These are phyloP conservation scores for Rhipidocladum racemiflorum DNA, from an alignment of 176 grass and related monocot genomes.

Conservation along the genomic window DNA sequence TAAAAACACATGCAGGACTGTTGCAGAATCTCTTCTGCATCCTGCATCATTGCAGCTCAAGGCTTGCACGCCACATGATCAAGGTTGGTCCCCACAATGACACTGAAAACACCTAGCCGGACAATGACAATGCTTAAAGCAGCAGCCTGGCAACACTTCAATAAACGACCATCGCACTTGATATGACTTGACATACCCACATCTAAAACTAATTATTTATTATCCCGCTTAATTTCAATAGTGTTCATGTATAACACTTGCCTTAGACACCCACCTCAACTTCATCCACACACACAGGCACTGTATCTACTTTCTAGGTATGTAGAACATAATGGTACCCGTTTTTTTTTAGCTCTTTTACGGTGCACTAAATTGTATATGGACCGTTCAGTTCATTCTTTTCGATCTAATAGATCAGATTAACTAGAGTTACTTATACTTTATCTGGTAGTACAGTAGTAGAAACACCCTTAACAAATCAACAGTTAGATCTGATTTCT, in stretches of 20 bases:
- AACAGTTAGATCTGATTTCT: too few species aligned
- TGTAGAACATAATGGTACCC: background rate
- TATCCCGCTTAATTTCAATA: background rate
- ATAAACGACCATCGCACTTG: background rate
- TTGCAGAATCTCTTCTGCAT: background rate
- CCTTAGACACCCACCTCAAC: background rate
- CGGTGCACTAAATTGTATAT: too few species aligned
- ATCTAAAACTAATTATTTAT: slow-evolving; percentile 7
- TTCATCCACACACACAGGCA: background rate
- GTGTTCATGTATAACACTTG: background rate
- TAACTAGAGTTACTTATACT: too few species aligned
- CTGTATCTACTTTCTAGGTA: background rate
- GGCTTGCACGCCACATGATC: background rate
- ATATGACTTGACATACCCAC: slow-evolving; percentile 19
- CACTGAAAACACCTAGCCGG: background rate
- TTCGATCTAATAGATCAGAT: too few species aligned
- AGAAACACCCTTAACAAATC: too few species aligned
- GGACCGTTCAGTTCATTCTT: too few species aligned
- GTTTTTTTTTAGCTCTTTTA: too few species aligned
- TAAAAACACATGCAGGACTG: background rate
- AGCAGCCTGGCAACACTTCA: background rate
- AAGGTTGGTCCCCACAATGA: slow-evolving; percentile 13
- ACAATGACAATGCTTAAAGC: slow-evolving; percentile 24
- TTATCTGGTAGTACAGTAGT: too few species aligned
- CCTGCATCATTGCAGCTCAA: slow-evolving; percentile 8